Evolutionary conservation across 2,329 filamentous ascomycete species (phyloP).

Genomic region (Sarocladiaceae sp.): DNA sequence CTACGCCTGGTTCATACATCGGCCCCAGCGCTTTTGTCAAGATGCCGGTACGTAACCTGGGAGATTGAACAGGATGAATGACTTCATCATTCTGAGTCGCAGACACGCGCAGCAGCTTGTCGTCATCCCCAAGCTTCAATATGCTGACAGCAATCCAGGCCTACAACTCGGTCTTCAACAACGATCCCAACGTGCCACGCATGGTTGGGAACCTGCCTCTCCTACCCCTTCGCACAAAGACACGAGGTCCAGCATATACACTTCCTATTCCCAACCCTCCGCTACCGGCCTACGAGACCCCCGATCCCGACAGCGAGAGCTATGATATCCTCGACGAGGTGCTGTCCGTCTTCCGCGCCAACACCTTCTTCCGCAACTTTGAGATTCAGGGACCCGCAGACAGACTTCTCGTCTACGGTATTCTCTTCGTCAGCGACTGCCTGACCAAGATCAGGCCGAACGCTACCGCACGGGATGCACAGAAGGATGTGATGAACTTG

Average conservation of each 20-base stretch:
- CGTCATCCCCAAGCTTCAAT: conserved; percentile 1
- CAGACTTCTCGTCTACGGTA: conserved; percentile 91
- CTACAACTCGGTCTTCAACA: conserved; percentile 97
- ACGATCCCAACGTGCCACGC: conserved; percentile 59
- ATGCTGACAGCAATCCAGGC: conserved; percentile 49
- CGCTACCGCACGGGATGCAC: conserved; percentile 53
- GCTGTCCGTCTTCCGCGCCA: conserved; percentile 86
- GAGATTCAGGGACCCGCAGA: conserved; percentile 97
- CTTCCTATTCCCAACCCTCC: conserved; percentile 55
- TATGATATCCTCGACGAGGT: conserved; percentile 97
- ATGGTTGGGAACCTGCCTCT: conserved; percentile 86
- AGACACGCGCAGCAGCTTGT: too few species aligned
- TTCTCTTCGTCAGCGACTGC: conserved; percentile 88
- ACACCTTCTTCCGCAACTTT: conserved; percentile 99
- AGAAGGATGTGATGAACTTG: conserved; percentile 77
- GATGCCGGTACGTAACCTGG: conserved; percentile 37
- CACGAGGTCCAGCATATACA: conserved; percentile 88
- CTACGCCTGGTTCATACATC: conserved; percentile 17
- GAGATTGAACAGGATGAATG: neutral
- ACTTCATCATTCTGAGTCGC: conserved; percentile 12
- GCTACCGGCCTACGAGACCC: conserved; percentile 55
- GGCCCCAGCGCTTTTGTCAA: conserved; percentile 24
- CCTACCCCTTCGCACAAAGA: conserved; percentile 88
- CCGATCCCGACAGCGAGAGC: conserved; percentile 80
- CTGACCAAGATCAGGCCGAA: conserved; percentile 77